These are phyloP conservation scores for Linderina pennispora DNA, from an alignment of 192 early-diverging fungal species.

Conservation along the genomic window DNA sequence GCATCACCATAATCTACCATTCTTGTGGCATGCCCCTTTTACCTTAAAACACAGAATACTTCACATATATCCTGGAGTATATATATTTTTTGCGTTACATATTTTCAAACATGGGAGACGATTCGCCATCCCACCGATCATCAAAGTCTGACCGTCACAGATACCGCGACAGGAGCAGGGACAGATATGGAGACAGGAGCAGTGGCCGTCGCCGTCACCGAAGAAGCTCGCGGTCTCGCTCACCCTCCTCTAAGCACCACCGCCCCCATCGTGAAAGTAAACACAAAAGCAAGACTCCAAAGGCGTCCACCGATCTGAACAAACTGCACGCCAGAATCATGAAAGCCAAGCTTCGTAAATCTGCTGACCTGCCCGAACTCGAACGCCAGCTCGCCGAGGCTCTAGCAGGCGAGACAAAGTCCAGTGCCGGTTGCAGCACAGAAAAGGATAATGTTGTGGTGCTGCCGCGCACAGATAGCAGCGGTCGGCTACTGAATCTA, in stretches of 20 bases:
- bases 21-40: too few relatives aligned
- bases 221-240: neutral
- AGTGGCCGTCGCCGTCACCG: neutral
- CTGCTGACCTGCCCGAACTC: constrained; percentile 53
- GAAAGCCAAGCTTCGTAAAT: constrained; percentile 69
- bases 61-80: too few relatives aligned
- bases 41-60: too few relatives aligned
- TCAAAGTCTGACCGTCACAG: too few relatives aligned
- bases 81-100: too few relatives aligned
- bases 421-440: neutral
- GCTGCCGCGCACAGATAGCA: constrained; percentile 32
- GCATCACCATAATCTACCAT: too few relatives aligned
- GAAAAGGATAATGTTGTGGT: constrained; percentile 16
- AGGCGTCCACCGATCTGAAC: constrained; percentile 61
- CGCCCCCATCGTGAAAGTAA: constrained; percentile 37
- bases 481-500: constrained; percentile 16
- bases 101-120: too few relatives aligned
- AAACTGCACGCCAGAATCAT: constrained; percentile 75
- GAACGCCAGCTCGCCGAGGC: constrained; percentile 68
- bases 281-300: neutral
- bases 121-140: too few relatives aligned
- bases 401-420: constrained; percentile 34
- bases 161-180: too few relatives aligned
- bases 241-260: constrained; percentile 39
- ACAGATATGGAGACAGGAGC: neutral